Conservation (phyloP, 2,329 filamentous ascomycete species). For the Pseudocercospora ulei region DNA sequence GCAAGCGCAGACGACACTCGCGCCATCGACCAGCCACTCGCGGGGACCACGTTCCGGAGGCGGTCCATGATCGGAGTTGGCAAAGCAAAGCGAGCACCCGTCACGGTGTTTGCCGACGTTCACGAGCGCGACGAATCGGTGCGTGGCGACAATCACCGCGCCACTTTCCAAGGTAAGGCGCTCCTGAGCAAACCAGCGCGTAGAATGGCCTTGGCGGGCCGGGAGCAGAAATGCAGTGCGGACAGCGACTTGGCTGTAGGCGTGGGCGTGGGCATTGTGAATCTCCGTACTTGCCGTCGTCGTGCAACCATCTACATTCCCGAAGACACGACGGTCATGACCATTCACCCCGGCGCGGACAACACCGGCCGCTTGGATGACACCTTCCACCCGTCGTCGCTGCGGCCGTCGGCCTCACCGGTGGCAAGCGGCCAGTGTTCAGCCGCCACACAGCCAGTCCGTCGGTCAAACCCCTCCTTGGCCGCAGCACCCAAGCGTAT, state of each 20-base stretch:
- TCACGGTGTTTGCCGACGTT: constrained; percentile 33
- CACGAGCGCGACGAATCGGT: constrained; percentile 25
- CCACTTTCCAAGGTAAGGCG: constrained; percentile 16
- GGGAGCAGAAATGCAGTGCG: constrained; percentile 4
- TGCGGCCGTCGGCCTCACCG: not conserved
- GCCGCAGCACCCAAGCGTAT: constrained; percentile 42
- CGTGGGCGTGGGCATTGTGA: not conserved
- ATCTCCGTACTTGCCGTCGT: constrained; percentile 20
- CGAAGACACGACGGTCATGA: constrained; percentile 45
- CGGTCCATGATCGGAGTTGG: constrained; percentile 22
- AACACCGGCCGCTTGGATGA: constrained; percentile 30
- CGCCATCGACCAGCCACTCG: constrained; percentile 28
- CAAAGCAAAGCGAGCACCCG: constrained; percentile 20
- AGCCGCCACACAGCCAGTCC: too few relatives aligned
- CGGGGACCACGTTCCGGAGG: constrained; percentile 25
- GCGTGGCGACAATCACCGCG: constrained; percentile 9
- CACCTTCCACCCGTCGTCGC: constrained; percentile 22
- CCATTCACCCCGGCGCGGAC: constrained; percentile 43
- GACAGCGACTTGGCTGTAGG: not conserved
- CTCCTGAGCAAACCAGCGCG: constrained; percentile 27
- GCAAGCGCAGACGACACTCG: constrained; percentile 31
- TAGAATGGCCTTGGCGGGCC: constrained; percentile 15
- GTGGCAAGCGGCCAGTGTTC: too few relatives aligned
- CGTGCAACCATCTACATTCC: constrained; percentile 46
- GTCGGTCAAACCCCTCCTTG: constrained; percentile 36